phyloP scores from a whole-genome alignment of 306 rosid species.

The Leucaena leucocephala region DNA sequence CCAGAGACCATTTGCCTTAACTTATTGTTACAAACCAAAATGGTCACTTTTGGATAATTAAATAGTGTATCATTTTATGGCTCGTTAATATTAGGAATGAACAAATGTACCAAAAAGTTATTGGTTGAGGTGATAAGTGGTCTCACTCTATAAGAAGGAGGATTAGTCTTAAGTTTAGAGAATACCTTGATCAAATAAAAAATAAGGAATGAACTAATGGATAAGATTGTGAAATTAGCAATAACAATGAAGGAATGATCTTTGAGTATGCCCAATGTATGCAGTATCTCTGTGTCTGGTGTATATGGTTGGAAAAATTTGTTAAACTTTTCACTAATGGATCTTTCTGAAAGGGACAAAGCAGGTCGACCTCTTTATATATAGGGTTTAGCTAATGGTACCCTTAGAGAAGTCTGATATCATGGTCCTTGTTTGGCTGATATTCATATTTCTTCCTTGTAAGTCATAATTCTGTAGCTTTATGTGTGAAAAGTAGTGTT shows the following conservation, averaged over 20 bases:
- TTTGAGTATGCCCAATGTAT: not conserved
- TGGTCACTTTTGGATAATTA: not conserved
- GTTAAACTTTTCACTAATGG: not conserved
- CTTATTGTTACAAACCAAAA: not conserved
- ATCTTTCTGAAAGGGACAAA: not conserved
- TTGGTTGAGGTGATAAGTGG: too few relatives aligned
- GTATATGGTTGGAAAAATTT: not conserved
- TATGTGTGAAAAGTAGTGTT: not conserved
- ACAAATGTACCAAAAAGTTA: too few relatives aligned
- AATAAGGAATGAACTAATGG: not conserved
- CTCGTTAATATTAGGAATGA: not conserved
- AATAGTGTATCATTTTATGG: not conserved
- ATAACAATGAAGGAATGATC: not conserved
- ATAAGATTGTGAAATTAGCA: slow-evolving; percentile 1
- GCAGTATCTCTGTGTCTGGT: not conserved
- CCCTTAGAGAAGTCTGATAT: not conserved
- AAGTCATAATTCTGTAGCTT: not conserved
- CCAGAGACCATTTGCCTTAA: not conserved
- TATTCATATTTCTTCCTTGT: not conserved
- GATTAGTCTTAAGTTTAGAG: too few relatives aligned
- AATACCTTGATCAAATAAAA: too few relatives aligned
- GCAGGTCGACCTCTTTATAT: not conserved
- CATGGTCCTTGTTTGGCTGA: not conserved
- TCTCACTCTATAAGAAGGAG: too few relatives aligned
- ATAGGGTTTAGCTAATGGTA: not conserved